Evolutionary conservation across 805 yeast species (phyloP), one percentile per base, ranked within the genome.

Genomic region (Ogataea parapolymorpha): DNA sequence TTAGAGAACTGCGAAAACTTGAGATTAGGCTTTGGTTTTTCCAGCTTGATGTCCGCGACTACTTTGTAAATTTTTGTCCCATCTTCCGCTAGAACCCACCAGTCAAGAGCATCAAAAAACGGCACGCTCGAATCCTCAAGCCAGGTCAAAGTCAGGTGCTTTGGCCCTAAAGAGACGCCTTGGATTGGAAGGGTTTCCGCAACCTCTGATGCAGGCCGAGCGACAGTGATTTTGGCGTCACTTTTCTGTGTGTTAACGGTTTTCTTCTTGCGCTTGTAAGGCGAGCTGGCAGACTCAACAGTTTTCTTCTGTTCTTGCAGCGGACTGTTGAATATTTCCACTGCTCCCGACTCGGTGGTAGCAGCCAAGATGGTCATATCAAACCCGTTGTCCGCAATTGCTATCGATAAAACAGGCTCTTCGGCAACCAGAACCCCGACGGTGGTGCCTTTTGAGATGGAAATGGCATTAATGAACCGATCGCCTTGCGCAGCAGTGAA

Each of bases 401-500:
- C 58, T 7, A 84, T 56, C 6, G 66, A 62, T 1, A 58, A 42
- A 11, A 86, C 78, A 36, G 84, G 75, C 12, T 87, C 70, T 47
- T 82, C 84, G 3, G 90, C 71, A 12, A 85, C 89, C 42, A 87
- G 74, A 3, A 89, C 85, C 7, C 71, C 62, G 17, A 65, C 63
- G 2, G 81, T 68, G 3, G 77, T 56, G 22, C 63, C 56, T 34
- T 66, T 62, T 24, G 68, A 63, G 2, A 79, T 41, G 9, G 82
- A 74, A 56, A 83, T 81, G 26, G 85, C 67, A 58, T 87, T 87
- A 50, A 89, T 72, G 59, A 86, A 88, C 51, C 97, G 74, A 61
- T 90, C 98, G 45, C 81, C 82, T 26, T 68, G 68, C 2, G 96
- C 95, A 37, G 83, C 48, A 9, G 93, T 81, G 31, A 85, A 61